Percentiles rank a stretch among this genome's conserved stretches.
These are phyloP conservation scores for Laburnicola sp. DNA, from an alignment of 2,329 filamentous ascomycete genomes.

Conservation along the genomic window DNA sequence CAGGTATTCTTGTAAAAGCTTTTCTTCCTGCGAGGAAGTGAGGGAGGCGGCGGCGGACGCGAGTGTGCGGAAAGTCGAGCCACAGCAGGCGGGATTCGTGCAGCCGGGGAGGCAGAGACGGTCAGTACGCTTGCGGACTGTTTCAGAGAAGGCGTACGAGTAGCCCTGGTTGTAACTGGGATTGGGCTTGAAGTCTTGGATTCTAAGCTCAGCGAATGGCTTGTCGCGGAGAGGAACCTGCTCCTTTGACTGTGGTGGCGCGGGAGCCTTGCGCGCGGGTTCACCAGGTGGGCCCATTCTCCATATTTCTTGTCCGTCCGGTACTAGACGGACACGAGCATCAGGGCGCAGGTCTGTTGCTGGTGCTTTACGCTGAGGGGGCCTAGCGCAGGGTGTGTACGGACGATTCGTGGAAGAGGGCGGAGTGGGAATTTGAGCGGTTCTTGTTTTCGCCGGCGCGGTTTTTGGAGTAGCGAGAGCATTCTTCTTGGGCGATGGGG, in stretches of 20 bases:
- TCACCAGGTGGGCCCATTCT: conserved; percentile 20
- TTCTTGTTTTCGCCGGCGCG: conserved; percentile 17
- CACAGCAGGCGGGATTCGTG: conserved; percentile 75
- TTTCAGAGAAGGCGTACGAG: conserved; percentile 73
- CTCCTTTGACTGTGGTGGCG: conserved; percentile 11
- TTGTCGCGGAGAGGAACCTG: conserved; percentile 53
- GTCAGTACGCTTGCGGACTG: conserved; percentile 70
- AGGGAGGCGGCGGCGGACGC: conserved; percentile 50
- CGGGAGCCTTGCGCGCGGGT: conserved; percentile 11
- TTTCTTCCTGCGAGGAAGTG: conserved; percentile 41
- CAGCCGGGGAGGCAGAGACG: conserved; percentile 75
- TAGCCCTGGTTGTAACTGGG: conserved; percentile 70
- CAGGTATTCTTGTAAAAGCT: conserved; percentile 59
- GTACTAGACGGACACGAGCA: conserved; percentile 8
- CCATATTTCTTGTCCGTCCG: conserved; percentile 29
- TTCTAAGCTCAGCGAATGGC: conserved; percentile 59
- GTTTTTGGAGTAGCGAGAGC: conserved; percentile 14
- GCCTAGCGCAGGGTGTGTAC: conserved; percentile 9
- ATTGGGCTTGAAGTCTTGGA: conserved; percentile 83
- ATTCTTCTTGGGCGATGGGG: conserved; percentile 19
- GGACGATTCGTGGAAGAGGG: conserved; percentile 12
- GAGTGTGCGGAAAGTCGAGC: conserved; percentile 68
- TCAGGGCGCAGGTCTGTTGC: conserved; percentile 2
- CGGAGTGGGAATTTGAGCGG: conserved; percentile 20
- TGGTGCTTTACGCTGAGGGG: conserved; percentile 1